A percentile compares a stretch with the other conserved stretches of the same genome.
phyloP scores from a whole-genome alignment of 345 rosid species.

The Conringia planisiliqua region DNA sequence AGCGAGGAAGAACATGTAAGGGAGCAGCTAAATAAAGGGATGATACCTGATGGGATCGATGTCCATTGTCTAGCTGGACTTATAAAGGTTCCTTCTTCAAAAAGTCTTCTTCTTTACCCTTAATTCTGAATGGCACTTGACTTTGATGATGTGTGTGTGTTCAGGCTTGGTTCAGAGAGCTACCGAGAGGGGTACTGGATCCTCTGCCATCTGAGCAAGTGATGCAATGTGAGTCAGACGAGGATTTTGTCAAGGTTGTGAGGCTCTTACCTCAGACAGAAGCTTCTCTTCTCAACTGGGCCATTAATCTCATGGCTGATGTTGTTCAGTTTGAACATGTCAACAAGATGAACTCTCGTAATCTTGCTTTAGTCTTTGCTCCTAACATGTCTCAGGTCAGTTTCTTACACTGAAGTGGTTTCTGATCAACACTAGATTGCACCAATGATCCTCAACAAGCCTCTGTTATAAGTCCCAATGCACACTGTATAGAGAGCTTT shows the following conservation, averaged over 20 bases:
- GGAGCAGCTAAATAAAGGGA: conserved; percentile 75
- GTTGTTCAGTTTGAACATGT: conserved; percentile 71
- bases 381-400: conserved; percentile 99
- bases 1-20: conserved; percentile 85
- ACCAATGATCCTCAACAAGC: not conserved
- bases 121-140: not conserved
- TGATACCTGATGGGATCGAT: conserved; percentile 75
- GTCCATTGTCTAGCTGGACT: conserved; percentile 96
- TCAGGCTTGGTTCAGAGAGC: conserved; percentile 99
- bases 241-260: conserved; percentile 75
- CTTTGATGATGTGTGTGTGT: conserved; percentile 2
- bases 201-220: conserved; percentile 81
- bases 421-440: not conserved
- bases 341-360: conserved; percentile 98
- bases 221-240: conserved; percentile 82
- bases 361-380: conserved; percentile 91
- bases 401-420: not conserved
- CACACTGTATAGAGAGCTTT: not conserved
- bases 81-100: conserved; percentile 41
- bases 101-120: not conserved
- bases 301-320: conserved; percentile 94
- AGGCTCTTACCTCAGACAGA: conserved; percentile 82
- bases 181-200: conserved; percentile 87
- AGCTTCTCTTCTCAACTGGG: conserved; percentile 87
- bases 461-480: not conserved